phyloP scores from a whole-genome alignment of 2,329 filamentous ascomycete genomes.

The Meredithiella fracta region DNA sequence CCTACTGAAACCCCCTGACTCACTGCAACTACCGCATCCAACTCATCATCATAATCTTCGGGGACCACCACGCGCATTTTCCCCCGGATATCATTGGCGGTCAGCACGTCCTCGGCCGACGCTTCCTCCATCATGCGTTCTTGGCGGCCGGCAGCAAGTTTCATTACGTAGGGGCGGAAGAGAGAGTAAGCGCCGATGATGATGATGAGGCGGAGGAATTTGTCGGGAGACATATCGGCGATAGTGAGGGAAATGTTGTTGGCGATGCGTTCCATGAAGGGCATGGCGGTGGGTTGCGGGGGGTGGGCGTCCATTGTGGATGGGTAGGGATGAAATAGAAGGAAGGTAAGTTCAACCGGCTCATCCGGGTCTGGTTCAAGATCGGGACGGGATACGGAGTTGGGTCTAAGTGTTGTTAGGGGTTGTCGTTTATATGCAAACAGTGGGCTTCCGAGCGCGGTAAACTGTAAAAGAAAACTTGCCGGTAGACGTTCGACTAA shows the following conservation, averaged over 20 bases:
- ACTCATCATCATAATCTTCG: conserved; percentile 33
- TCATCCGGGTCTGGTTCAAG: too few relatives aligned
- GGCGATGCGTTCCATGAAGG: conserved; percentile 12
- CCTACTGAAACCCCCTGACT: neutral
- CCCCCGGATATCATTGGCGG: conserved; percentile 48
- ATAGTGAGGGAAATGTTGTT: conserved; percentile 36
- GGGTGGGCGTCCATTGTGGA: conserved; percentile 8
- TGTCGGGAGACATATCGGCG: conserved; percentile 32
- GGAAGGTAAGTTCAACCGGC: too few relatives aligned
- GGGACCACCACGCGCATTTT: conserved; percentile 29
- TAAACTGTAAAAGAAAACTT: neutral
- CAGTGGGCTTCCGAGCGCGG: neutral
- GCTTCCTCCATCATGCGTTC: conserved; percentile 48
- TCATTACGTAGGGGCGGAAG: conserved; percentile 57
- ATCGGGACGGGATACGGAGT: neutral
- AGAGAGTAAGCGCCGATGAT: conserved; percentile 60
- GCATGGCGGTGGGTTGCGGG: neutral
- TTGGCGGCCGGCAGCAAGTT: conserved; percentile 45
- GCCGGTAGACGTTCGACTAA: too few relatives aligned
- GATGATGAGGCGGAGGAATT: conserved; percentile 52
- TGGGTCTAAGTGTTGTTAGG: neutral
- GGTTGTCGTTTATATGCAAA: neutral
- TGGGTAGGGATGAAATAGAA: neutral
- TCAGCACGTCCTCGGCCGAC: conserved; percentile 38
- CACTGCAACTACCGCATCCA: conserved; percentile 7